Evolutionary conservation across 1,284 basidiomycete species (phyloP).

Genomic region (Fistulinella cinereoalba): DNA sequence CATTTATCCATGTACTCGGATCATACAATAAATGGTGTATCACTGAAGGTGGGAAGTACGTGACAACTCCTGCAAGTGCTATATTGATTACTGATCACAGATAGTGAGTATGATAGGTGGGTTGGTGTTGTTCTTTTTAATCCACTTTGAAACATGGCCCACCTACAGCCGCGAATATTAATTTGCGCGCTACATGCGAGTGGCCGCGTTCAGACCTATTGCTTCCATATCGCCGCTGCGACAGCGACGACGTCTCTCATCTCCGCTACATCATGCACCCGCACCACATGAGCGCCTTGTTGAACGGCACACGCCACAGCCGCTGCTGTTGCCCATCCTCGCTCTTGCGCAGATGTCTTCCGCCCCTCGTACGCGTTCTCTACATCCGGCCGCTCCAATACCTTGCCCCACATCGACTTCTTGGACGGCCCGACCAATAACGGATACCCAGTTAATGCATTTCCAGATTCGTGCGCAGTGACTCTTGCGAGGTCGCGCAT

Average conservation of each 20-base stretch:
- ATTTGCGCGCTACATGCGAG: too few species aligned
- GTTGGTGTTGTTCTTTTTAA: too few species aligned
- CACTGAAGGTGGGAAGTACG: too few species aligned
- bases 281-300: constrained; percentile 69
- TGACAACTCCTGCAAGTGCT: too few species aligned
- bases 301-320: constrained; percentile 76
- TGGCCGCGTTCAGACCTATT: too few species aligned
- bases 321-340: constrained; percentile 81
- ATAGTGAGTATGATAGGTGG: too few species aligned
- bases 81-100: too few species aligned
- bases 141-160: too few species aligned
- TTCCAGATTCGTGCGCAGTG: constrained; percentile 43
- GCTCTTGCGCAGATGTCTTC: constrained; percentile 57
- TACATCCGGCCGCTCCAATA: constrained; percentile 47
- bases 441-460: constrained; percentile 65
- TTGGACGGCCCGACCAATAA: constrained; percentile 77
- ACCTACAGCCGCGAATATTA: too few species aligned
- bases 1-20: too few species aligned
- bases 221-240: constrained; percentile 44
- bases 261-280: constrained; percentile 82
- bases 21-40: too few species aligned
- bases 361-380: constrained; percentile 44
- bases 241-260: constrained; percentile 55
- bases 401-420: constrained; percentile 78
- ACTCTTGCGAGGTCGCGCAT: constrained; percentile 54